Evolutionary conservation across 2,329 filamentous ascomycete genomes (phyloP), one percentile per base, ranked within the genome.

Genomic region (Trichoderma gracile): DNA sequence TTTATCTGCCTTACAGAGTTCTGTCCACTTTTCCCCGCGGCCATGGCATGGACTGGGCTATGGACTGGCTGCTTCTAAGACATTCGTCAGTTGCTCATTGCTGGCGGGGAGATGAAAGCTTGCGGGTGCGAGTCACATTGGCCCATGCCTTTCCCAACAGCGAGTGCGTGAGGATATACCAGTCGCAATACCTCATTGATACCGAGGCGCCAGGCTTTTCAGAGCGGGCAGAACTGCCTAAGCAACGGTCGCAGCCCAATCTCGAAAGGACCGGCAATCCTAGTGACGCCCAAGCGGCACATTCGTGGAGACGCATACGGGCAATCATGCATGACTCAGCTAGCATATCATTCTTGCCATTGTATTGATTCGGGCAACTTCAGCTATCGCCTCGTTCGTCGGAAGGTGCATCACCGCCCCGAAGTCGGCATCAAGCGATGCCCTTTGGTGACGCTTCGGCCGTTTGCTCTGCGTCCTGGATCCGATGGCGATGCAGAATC

Each of bases 221-320:
- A 49, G 27, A 54, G 25, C 23, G 49, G 58, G 47, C 58, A 49
- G 49, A 38, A 54, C 49, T 62, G 49, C 59, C 49, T 23, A 40
- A 46, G 21, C 33, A 12, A 46, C 40, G 9, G 40, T 54, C 50
- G 59, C 59, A 46, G 59, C 59, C 59, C 59, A 62, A 62, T 46
- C 33, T 62, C 40, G 40, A 46, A 25, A 54, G 8, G 49, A 33
- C 59, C 40, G 19, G 45, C 12, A 15, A 62, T 46, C 49, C 38
- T 53, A n/a, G 38, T n/a, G 21, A 53, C 33, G 56, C 56, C 43
- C 45, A 49, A 50, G 10, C 33, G 33, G 33, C 33, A 14, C 12
- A 14, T 14, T 38, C 33, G 33, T 38, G 33, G 33, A 38, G 33
- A 38, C 33, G 14, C 33, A 38, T 38, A 38, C 33, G 33, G 33